Evolutionary conservation across 2,329 filamentous ascomycete genomes (phyloP).

Genomic region (Hypoxylon sp.): DNA sequence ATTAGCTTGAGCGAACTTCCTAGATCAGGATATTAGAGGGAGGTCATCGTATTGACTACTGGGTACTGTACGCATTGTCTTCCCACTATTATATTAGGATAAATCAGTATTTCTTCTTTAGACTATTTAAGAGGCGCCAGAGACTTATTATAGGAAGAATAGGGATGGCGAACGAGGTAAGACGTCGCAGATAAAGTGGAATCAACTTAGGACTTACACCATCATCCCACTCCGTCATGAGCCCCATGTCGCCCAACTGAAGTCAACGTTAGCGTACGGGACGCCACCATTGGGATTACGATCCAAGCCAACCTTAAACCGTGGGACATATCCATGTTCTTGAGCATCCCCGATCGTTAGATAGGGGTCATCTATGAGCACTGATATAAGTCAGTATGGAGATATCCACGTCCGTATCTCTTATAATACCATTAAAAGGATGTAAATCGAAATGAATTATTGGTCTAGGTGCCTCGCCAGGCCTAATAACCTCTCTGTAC

Average conservation of each 20-base stretch:
- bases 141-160: neutral
- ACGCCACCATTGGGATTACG: neutral
- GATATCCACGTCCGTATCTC: too few relatives aligned
- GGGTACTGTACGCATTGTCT: conserved; percentile 18
- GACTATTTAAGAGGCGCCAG: neutral
- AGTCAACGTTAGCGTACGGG: conserved; percentile 1
- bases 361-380: conserved; percentile 28
- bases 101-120: conserved; percentile 7
- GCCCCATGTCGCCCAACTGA: conserved; percentile 36
- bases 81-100: conserved; percentile 11
- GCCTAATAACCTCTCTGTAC: conserved; percentile 16
- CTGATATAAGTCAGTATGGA: conserved; percentile 19
- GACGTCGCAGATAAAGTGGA: neutral
- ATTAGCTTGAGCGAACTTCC: conserved; percentile 25
- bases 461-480: neutral
- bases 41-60: neutral
- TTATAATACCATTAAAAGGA: conserved; percentile 31
- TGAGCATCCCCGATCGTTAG: neutral
- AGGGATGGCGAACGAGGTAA: neutral
- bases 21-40: conserved; percentile 9
- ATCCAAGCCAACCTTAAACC: conserved; percentile 25
- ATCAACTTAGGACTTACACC: conserved; percentile 19
- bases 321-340: conserved; percentile 22
- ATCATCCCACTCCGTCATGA: conserved; percentile 29
- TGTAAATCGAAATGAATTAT: conserved; percentile 37